phyloP scores from a whole-genome alignment of 2,329 filamentous ascomycete species.

The Tolypocladium cylindrosporum region DNA sequence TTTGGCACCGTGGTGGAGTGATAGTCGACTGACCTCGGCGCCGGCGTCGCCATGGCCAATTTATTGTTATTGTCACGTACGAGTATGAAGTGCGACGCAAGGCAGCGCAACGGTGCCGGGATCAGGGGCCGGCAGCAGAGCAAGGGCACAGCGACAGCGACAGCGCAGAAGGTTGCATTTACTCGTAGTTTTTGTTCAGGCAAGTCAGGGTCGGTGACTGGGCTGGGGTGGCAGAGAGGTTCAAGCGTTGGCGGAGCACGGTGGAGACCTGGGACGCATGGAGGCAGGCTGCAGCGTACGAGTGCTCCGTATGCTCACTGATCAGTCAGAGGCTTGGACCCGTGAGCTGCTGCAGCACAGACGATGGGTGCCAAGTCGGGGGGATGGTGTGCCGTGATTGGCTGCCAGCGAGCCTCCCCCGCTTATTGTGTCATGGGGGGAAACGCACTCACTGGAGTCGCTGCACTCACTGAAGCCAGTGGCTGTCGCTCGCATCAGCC shows the following conservation, averaged over 20 bases:
- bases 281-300: background rate
- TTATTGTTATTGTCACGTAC: background rate
- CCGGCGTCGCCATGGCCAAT: background rate
- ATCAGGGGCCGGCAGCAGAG: background rate
- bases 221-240: background rate
- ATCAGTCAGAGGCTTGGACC: background rate
- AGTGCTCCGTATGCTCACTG: background rate
- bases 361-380: conserved; percentile 6
- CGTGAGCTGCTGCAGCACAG: conserved; percentile 9
- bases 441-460: conserved; percentile 8
- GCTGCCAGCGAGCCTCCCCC: conserved; percentile 15
- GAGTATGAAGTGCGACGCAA: background rate
- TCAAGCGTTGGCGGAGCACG: background rate
- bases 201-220: background rate
- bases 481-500: too few species aligned
- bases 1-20: conserved; percentile 1
- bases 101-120: background rate
- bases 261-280: background rate
- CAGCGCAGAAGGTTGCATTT: background rate
- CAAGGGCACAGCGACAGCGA: background rate
- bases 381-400: conserved; percentile 18
- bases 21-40: background rate
- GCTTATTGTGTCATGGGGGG: conserved; percentile 28
- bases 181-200: background rate
- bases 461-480: background rate